A percentile compares a stretch with the other conserved stretches of the same genome.
Conservation (phyloP, 495 filamentous ascomycete species). For the Neurospora sp. region DNA sequence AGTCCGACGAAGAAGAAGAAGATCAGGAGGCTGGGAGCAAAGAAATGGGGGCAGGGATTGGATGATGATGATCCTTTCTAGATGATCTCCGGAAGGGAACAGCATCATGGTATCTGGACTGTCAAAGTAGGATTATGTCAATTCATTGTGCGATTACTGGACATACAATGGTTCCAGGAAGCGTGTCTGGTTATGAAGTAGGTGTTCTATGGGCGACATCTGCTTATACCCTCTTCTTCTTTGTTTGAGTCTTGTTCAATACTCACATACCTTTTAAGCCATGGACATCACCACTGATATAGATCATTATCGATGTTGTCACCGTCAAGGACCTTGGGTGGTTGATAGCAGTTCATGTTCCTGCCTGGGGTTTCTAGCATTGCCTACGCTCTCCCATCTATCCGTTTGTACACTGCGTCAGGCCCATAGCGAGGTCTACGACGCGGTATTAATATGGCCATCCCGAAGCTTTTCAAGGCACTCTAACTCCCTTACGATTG, state of each 20-base stretch:
- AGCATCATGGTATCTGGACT: neutral
- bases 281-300: too few relatives aligned
- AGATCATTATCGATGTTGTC: neutral
- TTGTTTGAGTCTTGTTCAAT: neutral
- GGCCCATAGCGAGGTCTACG: too few relatives aligned
- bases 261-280: neutral
- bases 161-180: neutral
- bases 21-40: neutral
- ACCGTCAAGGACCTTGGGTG: neutral
- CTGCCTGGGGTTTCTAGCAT: neutral
- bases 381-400: too few relatives aligned
- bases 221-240: neutral
- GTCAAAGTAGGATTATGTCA: neutral
- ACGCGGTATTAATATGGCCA: too few relatives aligned
- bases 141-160: neutral
- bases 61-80: neutral
- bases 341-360: neutral
- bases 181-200: neutral
- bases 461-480: too few relatives aligned
- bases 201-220: neutral
- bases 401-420: too few relatives aligned
- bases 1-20: neutral
- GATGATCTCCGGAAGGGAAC: neutral
- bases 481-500: too few relatives aligned
- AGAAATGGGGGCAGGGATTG: neutral